phyloP scores from a whole-genome alignment of 257 asterid species.

The Echium plantagineum region DNA sequence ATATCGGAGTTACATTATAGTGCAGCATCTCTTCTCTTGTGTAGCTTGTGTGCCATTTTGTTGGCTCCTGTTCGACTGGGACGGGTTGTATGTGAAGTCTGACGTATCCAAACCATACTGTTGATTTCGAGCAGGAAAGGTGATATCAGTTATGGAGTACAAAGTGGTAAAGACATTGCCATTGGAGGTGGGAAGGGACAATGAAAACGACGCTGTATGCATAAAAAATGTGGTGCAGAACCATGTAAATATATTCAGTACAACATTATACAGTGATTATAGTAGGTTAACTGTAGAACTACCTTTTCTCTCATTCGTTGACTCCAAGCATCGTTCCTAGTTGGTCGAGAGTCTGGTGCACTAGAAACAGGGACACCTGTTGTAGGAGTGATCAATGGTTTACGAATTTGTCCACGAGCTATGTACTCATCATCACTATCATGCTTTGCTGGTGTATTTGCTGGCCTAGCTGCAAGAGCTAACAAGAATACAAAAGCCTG shows the following conservation, averaged over 20 bases:
- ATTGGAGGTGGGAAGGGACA: no score
- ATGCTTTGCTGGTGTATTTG: slow-evolving; percentile 71
- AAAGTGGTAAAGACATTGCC: no score
- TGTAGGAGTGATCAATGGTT: slow-evolving; percentile 71
- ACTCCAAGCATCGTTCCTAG: slow-evolving; percentile 98
- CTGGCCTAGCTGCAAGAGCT: slow-evolving; percentile 84
- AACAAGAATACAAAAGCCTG: slow-evolving; percentile 86
- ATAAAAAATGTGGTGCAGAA: no score
- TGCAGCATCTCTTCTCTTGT: slow-evolving; percentile 68
- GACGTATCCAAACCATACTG: slow-evolving; percentile 98
- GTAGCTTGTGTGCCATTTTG: slow-evolving; percentile 51
- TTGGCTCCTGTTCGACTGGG: slow-evolving; percentile 61
- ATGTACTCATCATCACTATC: slow-evolving; percentile 96
- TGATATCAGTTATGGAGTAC: not conserved
- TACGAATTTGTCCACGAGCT: slow-evolving; percentile 74
- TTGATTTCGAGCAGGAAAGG: not conserved
- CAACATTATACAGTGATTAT: not conserved
- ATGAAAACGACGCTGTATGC: no score
- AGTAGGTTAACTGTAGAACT: not conserved
- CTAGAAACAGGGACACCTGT: slow-evolving; percentile 67
- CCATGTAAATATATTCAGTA: no score
- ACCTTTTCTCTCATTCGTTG: slow-evolving; percentile 97
- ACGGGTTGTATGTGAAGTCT: slow-evolving; percentile 88
- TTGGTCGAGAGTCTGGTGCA: slow-evolving; percentile 80
- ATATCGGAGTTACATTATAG: slow-evolving; percentile 49